Evolutionary conservation across 805 yeast genomes (phyloP), one percentile per base, ranked within the genome.

Genomic region (Zygoascus bituminiphila): DNA sequence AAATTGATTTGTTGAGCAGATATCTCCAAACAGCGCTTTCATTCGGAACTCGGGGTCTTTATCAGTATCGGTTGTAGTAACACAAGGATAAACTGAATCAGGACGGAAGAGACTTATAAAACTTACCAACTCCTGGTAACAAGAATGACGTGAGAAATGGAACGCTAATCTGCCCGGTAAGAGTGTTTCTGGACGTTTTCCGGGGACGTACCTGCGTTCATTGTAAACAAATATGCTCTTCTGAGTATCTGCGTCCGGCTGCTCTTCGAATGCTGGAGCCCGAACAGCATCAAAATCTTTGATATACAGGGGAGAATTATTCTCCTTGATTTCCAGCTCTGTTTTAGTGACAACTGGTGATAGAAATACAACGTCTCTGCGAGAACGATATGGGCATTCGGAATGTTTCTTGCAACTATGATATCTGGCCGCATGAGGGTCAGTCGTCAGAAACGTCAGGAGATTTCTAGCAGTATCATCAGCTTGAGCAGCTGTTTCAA

Each of bases 121-220:
- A 7, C 45, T 43, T 19, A 45, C 5, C 9, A 63, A 44, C 40
- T 63, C 67, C 0, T 54, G 52, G 36, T 48, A 52, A 0, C 67
- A 64, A 4, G 67, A 60, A 43, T 64, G 68, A 8, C 67, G 47
- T 4, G 67, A 63, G 44, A 61, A 64, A 26, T 50, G 45, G 47
- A 56, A 58, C 45, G 53, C 49, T 44, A 61, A 8, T 48, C 58
- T 51, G 20, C 58, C 52, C 17, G 58, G 54, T 42, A 63, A 52
- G 15, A 58, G 45, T 5, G 51, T 46, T 5, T 44, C 35, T 12
- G 31, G 20, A n/a, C 48, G 48, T 4, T 38, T 37, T 1, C 53
- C 50, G n/a, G 46, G 44, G 14, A 58, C 43, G 26, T 57, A 57
- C 26, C 61, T 41, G 10, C 50, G 50, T 24, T 35, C 43, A 12